Evolutionary conservation across 441 rosid genomes (phyloP), one percentile per base, ranked within the genome.

Genomic region (Erysimum pusillum): DNA sequence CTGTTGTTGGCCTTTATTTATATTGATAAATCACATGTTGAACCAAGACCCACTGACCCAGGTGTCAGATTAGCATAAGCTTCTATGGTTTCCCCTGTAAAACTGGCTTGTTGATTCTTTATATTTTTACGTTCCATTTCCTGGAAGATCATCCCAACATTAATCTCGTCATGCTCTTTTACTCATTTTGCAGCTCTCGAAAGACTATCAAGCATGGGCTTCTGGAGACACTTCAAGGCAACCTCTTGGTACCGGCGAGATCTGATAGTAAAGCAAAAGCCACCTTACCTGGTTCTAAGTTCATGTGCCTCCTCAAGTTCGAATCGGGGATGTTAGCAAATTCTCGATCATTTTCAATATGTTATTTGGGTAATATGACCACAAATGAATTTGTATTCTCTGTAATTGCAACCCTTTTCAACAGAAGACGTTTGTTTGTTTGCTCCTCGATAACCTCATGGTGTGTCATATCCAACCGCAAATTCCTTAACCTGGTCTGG

Each of bases 141-240:
- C 20, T 35, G 66, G 17, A 46, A 45, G n/a, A 15, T 67, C 38
- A 14, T 41, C 18, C 36, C 22, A 32, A 15, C 48, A 15, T 2
- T 34, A 12, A 45, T 28, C 52, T 54, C 14, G 28, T 15, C 53
- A 36, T 63, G 31, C 67, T 46, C 61, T 17, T 65, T 15, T 51
- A n/a, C 53, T 53, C 39, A 7, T 48, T 64, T 32, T 74, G 80
- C 86, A 94, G 99, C 97, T 94, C 60, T 87, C 83, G 2, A 91
- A 92, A 81, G 98, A 94, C 83, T 94, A 91, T 83, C 83, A 85
- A 82, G 98, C 94, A 61, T 94, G 98, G 98, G 97, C 98, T 12
- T 80, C 97, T 18, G 97, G 98, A 9, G 92, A 94, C 69, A 74
- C 82, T 74, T 92, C 99, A 65, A 94, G 98, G 80, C 99, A 94